Evolutionary conservation across 164 flowering plant genomes (phyloP).

Genomic region (Chimonanthus praecox): DNA sequence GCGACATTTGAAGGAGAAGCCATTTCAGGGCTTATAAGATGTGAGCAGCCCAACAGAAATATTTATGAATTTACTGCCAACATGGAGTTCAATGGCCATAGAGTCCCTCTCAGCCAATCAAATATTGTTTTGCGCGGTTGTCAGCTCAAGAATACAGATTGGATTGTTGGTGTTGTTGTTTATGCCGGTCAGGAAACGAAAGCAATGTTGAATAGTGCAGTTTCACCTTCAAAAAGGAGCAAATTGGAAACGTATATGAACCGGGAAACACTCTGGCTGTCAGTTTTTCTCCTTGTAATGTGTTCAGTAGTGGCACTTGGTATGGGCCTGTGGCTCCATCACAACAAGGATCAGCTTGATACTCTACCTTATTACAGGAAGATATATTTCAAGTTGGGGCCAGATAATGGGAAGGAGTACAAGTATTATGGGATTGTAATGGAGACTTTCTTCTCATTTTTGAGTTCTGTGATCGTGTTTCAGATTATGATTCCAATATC

Average conservation of each 20-base stretch:
- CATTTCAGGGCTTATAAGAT: constrained; percentile 62
- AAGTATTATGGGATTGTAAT: constrained; percentile 68
- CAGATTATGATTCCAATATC: constrained; percentile 98
- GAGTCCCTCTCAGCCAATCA: constrained; percentile 70
- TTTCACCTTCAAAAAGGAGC: constrained; percentile 83
- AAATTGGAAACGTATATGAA: constrained; percentile 81
- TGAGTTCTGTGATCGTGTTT: constrained; percentile 86
- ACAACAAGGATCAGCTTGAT: constrained; percentile 59
- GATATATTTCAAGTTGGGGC: constrained; percentile 37
- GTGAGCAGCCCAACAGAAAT: constrained; percentile 90
- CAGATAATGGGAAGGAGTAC: constrained; percentile 32
- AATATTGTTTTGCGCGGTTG: constrained; percentile 90
- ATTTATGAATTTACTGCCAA: constrained; percentile 88
- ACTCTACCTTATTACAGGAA: constrained; percentile 72
- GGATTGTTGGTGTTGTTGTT: constrained; percentile 84
- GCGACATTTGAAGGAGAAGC: constrained; percentile 38
- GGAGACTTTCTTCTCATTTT: constrained; percentile 82
- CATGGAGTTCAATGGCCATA: constrained; percentile 71
- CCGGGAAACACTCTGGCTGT: constrained; percentile 82
- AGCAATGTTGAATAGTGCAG: constrained; percentile 92
- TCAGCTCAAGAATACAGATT: constrained; percentile 85
- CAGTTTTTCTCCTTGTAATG: constrained; percentile 72
- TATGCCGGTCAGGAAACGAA: constrained; percentile 97
- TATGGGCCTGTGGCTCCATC: constrained; percentile 77
- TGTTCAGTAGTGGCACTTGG: constrained; percentile 77